Evolutionary conservation across 306 rosid genomes (phyloP), one percentile per base, ranked within the genome.

Genomic region (Acmispon strigosus): DNA sequence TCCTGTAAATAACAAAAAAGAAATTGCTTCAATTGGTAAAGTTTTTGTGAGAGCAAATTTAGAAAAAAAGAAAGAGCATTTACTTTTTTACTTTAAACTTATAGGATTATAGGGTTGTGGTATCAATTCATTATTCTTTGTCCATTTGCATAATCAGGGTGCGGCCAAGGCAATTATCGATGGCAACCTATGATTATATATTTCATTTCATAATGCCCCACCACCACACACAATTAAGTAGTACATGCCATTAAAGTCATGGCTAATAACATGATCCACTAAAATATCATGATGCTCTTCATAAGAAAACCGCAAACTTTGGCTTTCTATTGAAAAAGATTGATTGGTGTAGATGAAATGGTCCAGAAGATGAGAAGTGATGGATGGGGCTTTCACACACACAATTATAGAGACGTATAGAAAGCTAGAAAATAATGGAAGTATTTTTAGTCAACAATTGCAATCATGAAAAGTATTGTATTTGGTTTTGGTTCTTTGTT

Each of bases 21-120:
- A 63, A 50, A 49, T 45, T 69, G 6, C 78, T 70, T 13, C n/a
- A 39, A 58, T 86, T 80, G 74, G 87, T 85, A 87, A 90, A 90
- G 89, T 88, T 76, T 14, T 65, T 2, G 36, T 7, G 49, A 4
- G 1, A 34, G 44, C 47, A 60, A 67, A 67, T 32, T 37, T 16
- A 67, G 42, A 24, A 52, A 52, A 9, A 53, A 77, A 70, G 63
- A 53, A 80, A 61, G 77, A 49, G 48, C 64, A 70, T 70, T 27
- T 27, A 36, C 66, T 55, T 22, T 69, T 75, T 55, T 7, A 7
- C 63, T 58, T 61, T 59, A 27, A 44, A 39, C 29, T 48, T 5
- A 57, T 15, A 29, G 62, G 66, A 14, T 71, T 0, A 62, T 66
- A 57, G 68, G 39, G 70, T 69, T 16, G 62, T 72, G 56, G 78